Evolutionary conservation across 2,329 filamentous ascomycete genomes (phyloP).

Genomic region (Scedosporium aurantiacum): DNA sequence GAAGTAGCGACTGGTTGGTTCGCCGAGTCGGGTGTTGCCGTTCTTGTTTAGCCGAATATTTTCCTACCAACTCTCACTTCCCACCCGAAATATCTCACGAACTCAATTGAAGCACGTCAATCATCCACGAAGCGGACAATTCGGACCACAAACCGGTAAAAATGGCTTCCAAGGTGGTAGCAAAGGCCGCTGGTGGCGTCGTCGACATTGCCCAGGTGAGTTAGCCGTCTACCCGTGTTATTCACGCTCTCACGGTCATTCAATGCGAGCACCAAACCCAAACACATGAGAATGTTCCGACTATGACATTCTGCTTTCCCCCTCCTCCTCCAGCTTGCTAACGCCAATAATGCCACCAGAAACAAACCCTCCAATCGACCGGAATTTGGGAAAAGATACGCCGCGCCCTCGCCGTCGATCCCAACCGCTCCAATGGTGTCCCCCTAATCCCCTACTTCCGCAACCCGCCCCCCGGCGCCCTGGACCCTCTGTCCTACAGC

Average conservation of each 20-base stretch:
- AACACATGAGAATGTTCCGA: background rate
- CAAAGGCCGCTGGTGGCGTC: conserved; percentile 42
- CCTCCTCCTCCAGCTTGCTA: conserved; percentile 10
- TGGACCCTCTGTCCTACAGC: conserved; percentile 24
- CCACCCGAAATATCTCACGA: background rate
- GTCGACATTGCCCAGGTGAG: conserved; percentile 50
- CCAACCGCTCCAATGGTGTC: conserved; percentile 80
- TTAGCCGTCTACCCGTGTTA: background rate
- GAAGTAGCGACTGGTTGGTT: background rate
- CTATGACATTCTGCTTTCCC: background rate
- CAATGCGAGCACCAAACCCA: background rate
- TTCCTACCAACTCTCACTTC: background rate
- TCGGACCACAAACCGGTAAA: conserved; percentile 18
- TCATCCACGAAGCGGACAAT: background rate
- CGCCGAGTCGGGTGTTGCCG: background rate
- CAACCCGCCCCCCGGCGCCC: conserved; percentile 51
- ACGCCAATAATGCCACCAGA: conserved; percentile 40
- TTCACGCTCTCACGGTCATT: background rate
- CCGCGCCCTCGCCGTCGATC: conserved; percentile 66
- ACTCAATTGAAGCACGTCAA: background rate
- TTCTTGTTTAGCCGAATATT: background rate
- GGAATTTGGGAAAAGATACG: conserved; percentile 84
- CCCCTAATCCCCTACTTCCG: conserved; percentile 90
- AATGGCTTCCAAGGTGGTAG: conserved; percentile 52
- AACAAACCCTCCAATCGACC: conserved; percentile 86